Percentiles rank a stretch among this genome's conserved stretches.
Evolutionary conservation across 305 asterid genomes (phyloP).

Genomic region (Stenogyne calaminthoides): DNA sequence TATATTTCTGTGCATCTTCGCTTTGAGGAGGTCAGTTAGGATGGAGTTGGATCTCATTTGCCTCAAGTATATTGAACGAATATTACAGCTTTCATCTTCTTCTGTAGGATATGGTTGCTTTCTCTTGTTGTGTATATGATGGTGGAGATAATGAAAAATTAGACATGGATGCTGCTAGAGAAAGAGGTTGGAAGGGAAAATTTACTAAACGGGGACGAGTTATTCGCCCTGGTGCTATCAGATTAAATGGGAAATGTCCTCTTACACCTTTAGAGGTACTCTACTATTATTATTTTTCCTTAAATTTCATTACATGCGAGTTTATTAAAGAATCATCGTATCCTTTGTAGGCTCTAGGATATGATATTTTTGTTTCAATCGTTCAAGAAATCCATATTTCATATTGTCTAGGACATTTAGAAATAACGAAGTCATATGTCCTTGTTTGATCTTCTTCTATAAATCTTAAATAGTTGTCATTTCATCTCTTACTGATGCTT

Average conservation of each 20-base stretch:
- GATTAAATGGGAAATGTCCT: slow-evolving; percentile 94
- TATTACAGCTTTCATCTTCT: slow-evolving; percentile 25
- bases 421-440: slow-evolving; percentile 9
- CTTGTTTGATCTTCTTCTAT: slow-evolving; percentile 12
- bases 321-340: background rate
- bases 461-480: slow-evolving; percentile 11
- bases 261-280: slow-evolving; percentile 93
- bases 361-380: slow-evolving; percentile 12
- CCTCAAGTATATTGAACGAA: slow-evolving; percentile 1
- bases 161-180: slow-evolving; percentile 99
- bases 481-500: slow-evolving; percentile 26
- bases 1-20: slow-evolving; percentile 98
- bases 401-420: background rate
- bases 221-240: slow-evolving; percentile 86
- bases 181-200: slow-evolving; percentile 98
- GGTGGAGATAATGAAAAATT: slow-evolving; percentile 80
- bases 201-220: slow-evolving; percentile 93
- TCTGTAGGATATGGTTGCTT: slow-evolving; percentile 91
- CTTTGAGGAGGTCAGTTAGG: slow-evolving; percentile 89
- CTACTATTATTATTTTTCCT: background rate
- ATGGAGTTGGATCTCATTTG: slow-evolving; percentile 9
- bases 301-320: background rate
- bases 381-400: background rate
- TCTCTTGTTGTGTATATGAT: slow-evolving; percentile 96
- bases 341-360: slow-evolving; percentile 1